phyloP scores from a whole-genome alignment of 148 eudicot genomes.

The Rhododendron henanense region DNA sequence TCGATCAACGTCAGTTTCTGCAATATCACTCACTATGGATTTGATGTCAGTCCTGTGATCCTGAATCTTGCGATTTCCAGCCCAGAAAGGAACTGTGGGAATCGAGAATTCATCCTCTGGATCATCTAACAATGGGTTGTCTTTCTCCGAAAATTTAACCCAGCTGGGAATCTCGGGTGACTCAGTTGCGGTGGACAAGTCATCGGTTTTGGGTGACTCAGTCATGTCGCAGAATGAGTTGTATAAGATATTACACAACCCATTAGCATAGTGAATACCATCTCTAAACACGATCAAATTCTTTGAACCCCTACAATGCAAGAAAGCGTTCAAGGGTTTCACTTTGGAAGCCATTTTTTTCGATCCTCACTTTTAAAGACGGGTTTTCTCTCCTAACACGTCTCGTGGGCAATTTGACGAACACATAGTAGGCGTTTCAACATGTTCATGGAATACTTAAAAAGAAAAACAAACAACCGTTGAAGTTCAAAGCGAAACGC shows the following conservation, averaged over 20 bases:
- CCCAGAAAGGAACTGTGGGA: slow-evolving; percentile 59
- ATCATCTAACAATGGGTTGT: slow-evolving; percentile 19
- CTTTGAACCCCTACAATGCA: background rate
- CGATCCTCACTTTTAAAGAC: background rate
- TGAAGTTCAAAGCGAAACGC: background rate
- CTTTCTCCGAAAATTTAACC: slow-evolving; percentile 50
- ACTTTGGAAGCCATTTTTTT: slow-evolving; percentile 14
- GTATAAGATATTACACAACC: slow-evolving; percentile 5
- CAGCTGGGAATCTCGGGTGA: slow-evolving; percentile 70
- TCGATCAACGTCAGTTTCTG: slow-evolving; percentile 50
- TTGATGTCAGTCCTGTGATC: slow-evolving; percentile 31
- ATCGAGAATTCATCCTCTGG: slow-evolving; percentile 59
- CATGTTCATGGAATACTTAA: background rate
- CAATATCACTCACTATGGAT: slow-evolving; percentile 27
- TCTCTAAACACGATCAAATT: background rate
- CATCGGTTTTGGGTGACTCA: slow-evolving; percentile 23
- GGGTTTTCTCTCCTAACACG: background rate
- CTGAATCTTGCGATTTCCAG: slow-evolving; percentile 32
- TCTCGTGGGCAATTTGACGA: background rate
- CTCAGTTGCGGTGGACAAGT: slow-evolving; percentile 31
- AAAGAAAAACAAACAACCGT: background rate
- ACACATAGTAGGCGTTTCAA: background rate
- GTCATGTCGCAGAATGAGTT: slow-evolving; percentile 29
- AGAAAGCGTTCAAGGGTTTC: slow-evolving; percentile 10
- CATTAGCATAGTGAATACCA: background rate